A percentile compares a stretch with the other conserved stretches of the same genome.
Conservation (phyloP, 768 basidiomycete genomes). For the Lentinula boryana region DNA sequence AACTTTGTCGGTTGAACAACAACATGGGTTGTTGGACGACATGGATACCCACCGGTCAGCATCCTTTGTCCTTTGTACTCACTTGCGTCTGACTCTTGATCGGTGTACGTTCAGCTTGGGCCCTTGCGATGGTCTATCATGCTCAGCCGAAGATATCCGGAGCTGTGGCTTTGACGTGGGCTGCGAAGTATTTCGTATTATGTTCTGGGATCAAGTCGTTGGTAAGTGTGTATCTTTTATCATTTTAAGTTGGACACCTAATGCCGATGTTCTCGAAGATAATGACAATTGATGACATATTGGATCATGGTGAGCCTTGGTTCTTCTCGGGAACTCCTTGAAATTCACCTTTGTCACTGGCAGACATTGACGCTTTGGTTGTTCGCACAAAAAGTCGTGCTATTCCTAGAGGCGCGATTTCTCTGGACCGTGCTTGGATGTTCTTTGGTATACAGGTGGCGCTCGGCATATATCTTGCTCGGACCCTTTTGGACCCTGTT, state of each 20-base stretch:
- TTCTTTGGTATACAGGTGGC: slow-evolving; percentile 1
- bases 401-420: slow-evolving; percentile 6
- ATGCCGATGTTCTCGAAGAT: background rate
- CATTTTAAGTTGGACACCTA: background rate
- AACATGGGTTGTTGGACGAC: slow-evolving; percentile 27
- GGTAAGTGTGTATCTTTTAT: slow-evolving; percentile 11
- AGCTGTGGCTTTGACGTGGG: slow-evolving; percentile 12
- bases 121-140: slow-evolving; percentile 24
- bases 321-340: background rate
- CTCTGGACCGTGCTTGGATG: slow-evolving; percentile 6
- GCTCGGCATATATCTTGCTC: background rate
- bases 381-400: slow-evolving; percentile 3
- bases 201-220: slow-evolving; percentile 25
- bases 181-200: slow-evolving; percentile 20
- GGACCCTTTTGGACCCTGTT: background rate
- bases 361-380: slow-evolving; percentile 1
- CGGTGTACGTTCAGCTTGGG: slow-evolving; percentile 17
- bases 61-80: background rate
- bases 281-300: slow-evolving; percentile 7
- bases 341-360: background rate
- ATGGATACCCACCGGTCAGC: slow-evolving; percentile 21
- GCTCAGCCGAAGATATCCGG: slow-evolving; percentile 16
- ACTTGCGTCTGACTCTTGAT: background rate
- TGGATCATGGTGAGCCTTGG: slow-evolving; percentile 3
- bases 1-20: slow-evolving; percentile 23